phyloP scores from a whole-genome alignment of 306 rosid species.

The Ormosia semicastrata region DNA sequence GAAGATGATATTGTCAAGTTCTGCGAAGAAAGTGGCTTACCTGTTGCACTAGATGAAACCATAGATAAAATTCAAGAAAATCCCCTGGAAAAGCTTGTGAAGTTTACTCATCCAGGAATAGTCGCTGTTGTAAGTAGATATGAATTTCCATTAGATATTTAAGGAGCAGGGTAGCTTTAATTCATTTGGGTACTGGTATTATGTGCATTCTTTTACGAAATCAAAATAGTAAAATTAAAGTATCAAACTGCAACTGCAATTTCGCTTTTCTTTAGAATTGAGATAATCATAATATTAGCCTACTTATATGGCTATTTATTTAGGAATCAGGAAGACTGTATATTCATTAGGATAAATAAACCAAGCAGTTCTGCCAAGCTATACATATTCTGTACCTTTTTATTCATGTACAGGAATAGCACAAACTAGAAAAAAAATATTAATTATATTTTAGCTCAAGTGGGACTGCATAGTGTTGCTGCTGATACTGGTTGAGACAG shows the following conservation, averaged over 20 bases:
- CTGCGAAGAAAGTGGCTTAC: conserved; percentile 81
- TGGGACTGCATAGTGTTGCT: conserved; percentile 5
- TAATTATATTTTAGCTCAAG: not conserved
- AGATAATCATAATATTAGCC: not conserved
- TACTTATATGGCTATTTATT: not conserved
- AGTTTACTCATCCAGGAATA: conserved; percentile 83
- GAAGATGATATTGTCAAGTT: conserved; percentile 77
- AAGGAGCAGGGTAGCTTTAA: not conserved
- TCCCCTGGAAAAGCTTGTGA: conserved; percentile 59
- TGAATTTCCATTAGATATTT: conserved; percentile 1
- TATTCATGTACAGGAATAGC: not conserved
- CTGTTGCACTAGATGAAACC: conserved; percentile 94
- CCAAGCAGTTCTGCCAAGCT: not conserved
- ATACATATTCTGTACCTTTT: not conserved
- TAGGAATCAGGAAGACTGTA: not conserved
- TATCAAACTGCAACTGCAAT: not conserved
- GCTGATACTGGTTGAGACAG: not conserved
- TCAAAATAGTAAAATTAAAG: not conserved
- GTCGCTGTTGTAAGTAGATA: conserved; percentile 73
- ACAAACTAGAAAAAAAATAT: not conserved
- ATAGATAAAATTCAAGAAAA: conserved; percentile 60
- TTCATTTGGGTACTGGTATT: conserved; percentile 11
- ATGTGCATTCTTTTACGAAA: not conserved
- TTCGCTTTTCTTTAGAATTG: not conserved
- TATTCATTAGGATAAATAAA: not conserved